Conservation (phyloP, 2,329 filamentous ascomycete species). For the Paecilomyces fulvus region DNA sequence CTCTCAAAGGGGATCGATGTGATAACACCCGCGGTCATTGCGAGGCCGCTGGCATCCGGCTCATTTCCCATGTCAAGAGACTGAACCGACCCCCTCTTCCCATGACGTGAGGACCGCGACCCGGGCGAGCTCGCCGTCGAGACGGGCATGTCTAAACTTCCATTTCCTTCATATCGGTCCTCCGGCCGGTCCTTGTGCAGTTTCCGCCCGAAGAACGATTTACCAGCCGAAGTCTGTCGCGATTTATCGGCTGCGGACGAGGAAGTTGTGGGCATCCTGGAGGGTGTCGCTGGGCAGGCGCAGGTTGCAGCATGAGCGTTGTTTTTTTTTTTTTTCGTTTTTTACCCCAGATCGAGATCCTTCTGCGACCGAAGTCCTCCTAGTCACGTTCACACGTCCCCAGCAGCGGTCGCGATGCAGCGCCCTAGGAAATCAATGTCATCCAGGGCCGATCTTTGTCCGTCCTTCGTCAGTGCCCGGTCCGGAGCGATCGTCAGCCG, state of each 20-base stretch:
- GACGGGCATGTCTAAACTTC: conserved; percentile 50
- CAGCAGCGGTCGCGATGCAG: not conserved
- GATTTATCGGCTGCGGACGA: conserved; percentile 66
- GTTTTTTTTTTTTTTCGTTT: not conserved
- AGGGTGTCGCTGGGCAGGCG: conserved; percentile 19
- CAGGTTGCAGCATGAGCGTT: conserved; percentile 1
- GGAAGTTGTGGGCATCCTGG: conserved; percentile 42
- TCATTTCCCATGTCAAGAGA: conserved; percentile 63
- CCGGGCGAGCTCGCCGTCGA: conserved; percentile 54
- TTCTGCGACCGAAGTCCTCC: not conserved
- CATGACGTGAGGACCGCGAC: conserved; percentile 66
- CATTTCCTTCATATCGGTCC: conserved; percentile 54
- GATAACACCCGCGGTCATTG: conserved; percentile 72
- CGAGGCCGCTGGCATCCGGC: conserved; percentile 51
- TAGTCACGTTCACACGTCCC: not conserved
- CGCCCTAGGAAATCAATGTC: not conserved
- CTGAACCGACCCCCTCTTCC: conserved; percentile 60
- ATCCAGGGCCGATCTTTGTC: not conserved
- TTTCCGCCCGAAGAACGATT: conserved; percentile 79
- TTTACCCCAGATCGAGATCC: not conserved
- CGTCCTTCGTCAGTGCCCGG: not conserved
- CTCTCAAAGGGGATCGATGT: conserved; percentile 82
- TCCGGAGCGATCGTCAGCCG: not conserved
- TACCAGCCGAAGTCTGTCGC: conserved; percentile 71
- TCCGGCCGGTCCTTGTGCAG: conserved; percentile 66